Base-by-base conservation (phyloP, 2,329 filamentous ascomycete species). In the Elsinoe perseae region DNA sequence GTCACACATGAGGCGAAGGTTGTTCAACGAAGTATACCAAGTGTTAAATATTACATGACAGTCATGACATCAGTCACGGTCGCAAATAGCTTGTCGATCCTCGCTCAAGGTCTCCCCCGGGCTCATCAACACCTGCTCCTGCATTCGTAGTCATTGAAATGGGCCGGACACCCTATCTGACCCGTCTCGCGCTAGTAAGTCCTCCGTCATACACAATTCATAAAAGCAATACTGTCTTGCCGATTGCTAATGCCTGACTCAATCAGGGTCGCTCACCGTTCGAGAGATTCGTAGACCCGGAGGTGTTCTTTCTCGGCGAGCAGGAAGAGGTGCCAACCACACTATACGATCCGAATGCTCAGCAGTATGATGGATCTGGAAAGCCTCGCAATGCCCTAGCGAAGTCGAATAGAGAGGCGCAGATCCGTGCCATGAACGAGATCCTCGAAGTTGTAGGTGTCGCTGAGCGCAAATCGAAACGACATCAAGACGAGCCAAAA, bases 391-490 rank as follows among this genome's bases (percentile, higher is more conserved):
- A 75, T 53, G 69, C 71, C 9, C 62, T 65, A 32, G 70, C 71
- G 9, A 70, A 69, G 25, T 65, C 67, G 4, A 68, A 71, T 54
- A 72, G 71, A 30, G 66, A 71, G 30, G 66, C 65, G 25, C 65
- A 75, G 34, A 68, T 75, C 53, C 68, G 70, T 54, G 74, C 75
- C 6, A 72, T 75, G 56, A 78, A 78, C 44, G 73, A 75, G 60
- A 70, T 76, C 1, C 67, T 77, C 4, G 72, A 70, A 18, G 70
- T 75, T 0, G 72, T 77, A 8, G 75, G 75, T 18, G 73, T 77
- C 1, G 72, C 77, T 0, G 73, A 75, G 61, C 65, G 71, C 57
- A 71, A 65, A n/a, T 16, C 38, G n/a, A 40, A 55, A 9, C 42
- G 48, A 28, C 14, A 38, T 2, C 18, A 40, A 18, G 18, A 16